Percentiles rank a stretch among this genome's conserved stretches.
These are phyloP conservation scores for Microsporum audouinii DNA, from an alignment of 2,329 filamentous ascomycete genomes.

Conservation along the genomic window DNA sequence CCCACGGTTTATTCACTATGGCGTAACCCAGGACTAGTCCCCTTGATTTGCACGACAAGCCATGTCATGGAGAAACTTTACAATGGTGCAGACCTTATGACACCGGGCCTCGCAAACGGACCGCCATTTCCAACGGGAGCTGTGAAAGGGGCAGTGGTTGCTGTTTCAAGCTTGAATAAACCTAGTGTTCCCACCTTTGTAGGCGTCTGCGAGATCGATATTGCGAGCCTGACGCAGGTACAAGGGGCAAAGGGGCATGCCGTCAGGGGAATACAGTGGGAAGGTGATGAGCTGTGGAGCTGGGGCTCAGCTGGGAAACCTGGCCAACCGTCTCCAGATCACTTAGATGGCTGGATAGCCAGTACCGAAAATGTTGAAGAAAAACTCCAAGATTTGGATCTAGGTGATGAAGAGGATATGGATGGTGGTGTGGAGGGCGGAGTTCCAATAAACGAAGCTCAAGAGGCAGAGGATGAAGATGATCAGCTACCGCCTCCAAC, in stretches of 20 bases:
- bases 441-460: slow-evolving; percentile 20
- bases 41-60: slow-evolving; percentile 52
- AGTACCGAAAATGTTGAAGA: slow-evolving; percentile 24
- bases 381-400: slow-evolving; percentile 30
- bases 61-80: slow-evolving; percentile 50
- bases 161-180: slow-evolving; percentile 47
- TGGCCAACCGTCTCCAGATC: slow-evolving; percentile 43
- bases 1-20: slow-evolving; percentile 54
- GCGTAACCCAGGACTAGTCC: slow-evolving; percentile 50
- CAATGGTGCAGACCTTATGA: slow-evolving; percentile 58
- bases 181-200: slow-evolving; percentile 54
- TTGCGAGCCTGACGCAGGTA: slow-evolving; percentile 43
- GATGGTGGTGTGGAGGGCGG: slow-evolving; percentile 9
- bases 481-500: slow-evolving; percentile 35
- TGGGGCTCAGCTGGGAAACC: slow-evolving; percentile 47
- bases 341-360: slow-evolving; percentile 42
- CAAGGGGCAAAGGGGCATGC: slow-evolving; percentile 54
- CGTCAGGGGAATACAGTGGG: slow-evolving; percentile 55
- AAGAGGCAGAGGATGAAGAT: slow-evolving; percentile 32
- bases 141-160: slow-evolving; percentile 50
- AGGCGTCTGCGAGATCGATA: slow-evolving; percentile 53
- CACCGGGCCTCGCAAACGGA: slow-evolving; percentile 52
- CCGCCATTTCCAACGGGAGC: slow-evolving; percentile 52
- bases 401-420: slow-evolving; percentile 32
- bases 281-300: slow-evolving; percentile 57